These are phyloP conservation scores for Myrica gale DNA, from an alignment of 306 rosid genomes.

Conservation along the genomic window DNA sequence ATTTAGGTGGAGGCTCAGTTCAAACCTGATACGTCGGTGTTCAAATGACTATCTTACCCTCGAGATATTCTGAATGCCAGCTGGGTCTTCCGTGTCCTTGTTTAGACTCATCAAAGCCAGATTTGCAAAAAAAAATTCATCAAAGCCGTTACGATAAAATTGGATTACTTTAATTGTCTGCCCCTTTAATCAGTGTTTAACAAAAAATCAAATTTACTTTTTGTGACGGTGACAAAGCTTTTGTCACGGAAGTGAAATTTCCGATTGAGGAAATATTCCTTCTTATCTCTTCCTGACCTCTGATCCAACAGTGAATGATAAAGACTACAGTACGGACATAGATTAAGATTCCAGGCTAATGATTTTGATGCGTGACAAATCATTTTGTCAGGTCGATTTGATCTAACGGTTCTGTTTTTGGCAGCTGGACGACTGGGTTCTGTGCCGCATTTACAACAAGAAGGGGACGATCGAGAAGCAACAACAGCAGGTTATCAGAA, in stretches of 20 bases:
- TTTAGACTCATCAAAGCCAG: neutral
- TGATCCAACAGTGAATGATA: neutral
- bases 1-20: conserved; percentile 11
- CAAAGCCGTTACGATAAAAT: too few relatives aligned
- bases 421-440: conserved; percentile 97
- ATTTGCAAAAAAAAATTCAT: too few relatives aligned
- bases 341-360: too few relatives aligned
- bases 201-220: neutral
- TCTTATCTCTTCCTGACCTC: conserved; percentile 24
- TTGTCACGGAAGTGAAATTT: conserved; percentile 4
- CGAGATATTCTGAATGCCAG: neutral
- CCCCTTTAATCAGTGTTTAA: too few relatives aligned
- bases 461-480: conserved; percentile 65
- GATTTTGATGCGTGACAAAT: neutral
- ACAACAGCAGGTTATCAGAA: conserved; percentile 1
- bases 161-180: too few relatives aligned
- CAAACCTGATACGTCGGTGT: neutral
- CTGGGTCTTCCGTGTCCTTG: conserved; percentile 15
- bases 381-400: neutral
- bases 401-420: conserved; percentile 43
- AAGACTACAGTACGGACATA: neutral
- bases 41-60: conserved; percentile 14
- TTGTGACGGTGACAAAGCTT: neutral
- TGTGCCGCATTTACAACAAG: conserved; percentile 94
- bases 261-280: conserved; percentile 33